Conservation (phyloP, 2,329 filamentous ascomycete genomes). For the Botrytis galanthina region DNA sequence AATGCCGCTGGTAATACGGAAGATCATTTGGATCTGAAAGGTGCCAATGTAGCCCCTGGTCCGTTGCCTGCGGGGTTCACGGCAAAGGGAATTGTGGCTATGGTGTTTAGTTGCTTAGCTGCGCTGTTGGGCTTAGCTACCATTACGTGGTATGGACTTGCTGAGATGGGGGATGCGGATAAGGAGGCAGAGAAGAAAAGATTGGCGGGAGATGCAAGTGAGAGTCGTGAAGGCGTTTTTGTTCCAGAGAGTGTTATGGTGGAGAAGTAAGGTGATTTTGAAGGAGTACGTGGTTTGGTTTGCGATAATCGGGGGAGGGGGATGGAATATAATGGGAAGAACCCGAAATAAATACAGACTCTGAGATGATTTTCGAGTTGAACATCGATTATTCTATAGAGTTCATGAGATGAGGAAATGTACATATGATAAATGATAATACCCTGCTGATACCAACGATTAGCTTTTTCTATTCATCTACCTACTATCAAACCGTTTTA, state of each 20-base stretch:
- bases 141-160: slow-evolving; percentile 37
- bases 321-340: not conserved
- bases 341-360: not conserved
- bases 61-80: slow-evolving; percentile 37
- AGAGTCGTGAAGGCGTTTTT: not conserved
- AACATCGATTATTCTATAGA: not conserved
- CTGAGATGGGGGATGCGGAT: slow-evolving; percentile 37
- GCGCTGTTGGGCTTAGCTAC: slow-evolving; percentile 35
- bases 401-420: not conserved
- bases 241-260: not conserved
- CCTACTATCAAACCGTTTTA: not conserved
- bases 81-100: slow-evolving; percentile 35
- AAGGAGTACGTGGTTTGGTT: not conserved
- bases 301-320: fast-evolving
- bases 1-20: slow-evolving; percentile 73
- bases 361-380: not conserved
- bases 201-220: not conserved
- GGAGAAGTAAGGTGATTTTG: not conserved
- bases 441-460: not conserved
- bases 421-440: slow-evolving; percentile 4
- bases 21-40: slow-evolving; percentile 61
- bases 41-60: slow-evolving; percentile 41
- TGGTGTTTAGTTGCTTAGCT: slow-evolving; percentile 35
- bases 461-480: too few relatives aligned
- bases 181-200: slow-evolving; percentile 29